A percentile compares a stretch with the other conserved stretches of the same genome.
Evolutionary conservation across 1,284 basidiomycete genomes (phyloP).

Genomic region (Ustilago bromivora): DNA sequence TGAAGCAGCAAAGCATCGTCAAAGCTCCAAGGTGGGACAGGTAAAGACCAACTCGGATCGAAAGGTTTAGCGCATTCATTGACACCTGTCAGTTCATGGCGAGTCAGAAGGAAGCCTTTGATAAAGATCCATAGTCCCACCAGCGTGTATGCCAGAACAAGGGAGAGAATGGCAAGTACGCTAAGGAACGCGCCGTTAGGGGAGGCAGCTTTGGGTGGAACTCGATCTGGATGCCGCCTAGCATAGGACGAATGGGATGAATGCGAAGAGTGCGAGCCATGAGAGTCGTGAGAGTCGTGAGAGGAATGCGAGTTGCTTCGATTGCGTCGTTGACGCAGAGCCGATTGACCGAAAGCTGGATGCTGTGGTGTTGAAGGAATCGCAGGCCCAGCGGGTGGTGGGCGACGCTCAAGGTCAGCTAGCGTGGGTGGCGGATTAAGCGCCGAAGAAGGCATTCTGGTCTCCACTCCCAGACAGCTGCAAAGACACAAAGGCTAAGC

Average conservation of each 20-base stretch:
- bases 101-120: slow-evolving; percentile 64
- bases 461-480: neutral
- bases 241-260: slow-evolving; percentile 61
- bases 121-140: slow-evolving; percentile 62
- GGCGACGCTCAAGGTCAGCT: neutral
- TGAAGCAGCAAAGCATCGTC: slow-evolving; percentile 30
- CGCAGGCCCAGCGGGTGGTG: too few relatives aligned
- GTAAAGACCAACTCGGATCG: slow-evolving; percentile 16
- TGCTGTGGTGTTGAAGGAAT: slow-evolving; percentile 19
- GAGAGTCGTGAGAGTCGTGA: slow-evolving; percentile 32
- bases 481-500: neutral
- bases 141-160: slow-evolving; percentile 49
- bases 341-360: slow-evolving; percentile 33
- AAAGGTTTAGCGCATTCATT: slow-evolving; percentile 19
- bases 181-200: slow-evolving; percentile 44
- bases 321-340: slow-evolving; percentile 22
- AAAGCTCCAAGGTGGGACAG: slow-evolving; percentile 30
- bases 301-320: slow-evolving; percentile 30
- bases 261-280: slow-evolving; percentile 52
- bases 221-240: slow-evolving; percentile 42
- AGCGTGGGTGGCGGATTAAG: slow-evolving; percentile 45
- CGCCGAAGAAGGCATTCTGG: slow-evolving; percentile 30
- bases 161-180: slow-evolving; percentile 43
- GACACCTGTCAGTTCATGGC: slow-evolving; percentile 52
- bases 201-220: slow-evolving; percentile 42